These are phyloP conservation scores for Bimuria novae-zelandiae DNA, from an alignment of 2,329 filamentous ascomycete species.

Conservation along the genomic window DNA sequence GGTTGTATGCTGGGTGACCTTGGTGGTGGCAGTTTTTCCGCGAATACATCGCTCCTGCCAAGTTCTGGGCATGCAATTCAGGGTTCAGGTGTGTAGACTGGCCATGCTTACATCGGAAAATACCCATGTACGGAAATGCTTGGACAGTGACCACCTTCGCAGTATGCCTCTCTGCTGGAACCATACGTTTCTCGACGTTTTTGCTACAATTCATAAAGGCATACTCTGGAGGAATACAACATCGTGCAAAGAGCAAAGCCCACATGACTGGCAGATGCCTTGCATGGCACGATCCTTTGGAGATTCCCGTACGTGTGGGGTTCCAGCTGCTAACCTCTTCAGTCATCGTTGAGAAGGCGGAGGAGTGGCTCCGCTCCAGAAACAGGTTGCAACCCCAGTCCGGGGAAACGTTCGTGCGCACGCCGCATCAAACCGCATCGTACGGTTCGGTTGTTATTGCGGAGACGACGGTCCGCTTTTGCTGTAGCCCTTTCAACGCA, in stretches of 20 bases:
- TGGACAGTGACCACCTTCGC: too few relatives aligned
- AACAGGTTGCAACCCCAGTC: not conserved
- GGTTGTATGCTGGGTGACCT: slow-evolving; percentile 11
- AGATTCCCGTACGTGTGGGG: slow-evolving; percentile 2
- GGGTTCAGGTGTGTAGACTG: not conserved
- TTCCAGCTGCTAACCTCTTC: not conserved
- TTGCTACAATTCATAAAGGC: too few relatives aligned
- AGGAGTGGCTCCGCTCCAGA: not conserved
- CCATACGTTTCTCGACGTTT: too few relatives aligned
- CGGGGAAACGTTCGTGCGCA: slow-evolving; percentile 1
- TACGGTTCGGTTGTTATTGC: not conserved
- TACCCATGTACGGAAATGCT: not conserved
- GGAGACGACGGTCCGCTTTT: not conserved
- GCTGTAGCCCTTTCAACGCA: not conserved
- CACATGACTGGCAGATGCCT: too few relatives aligned
- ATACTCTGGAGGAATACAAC: not conserved
- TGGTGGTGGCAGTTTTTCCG: slow-evolving; percentile 15
- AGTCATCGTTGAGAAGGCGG: not conserved
- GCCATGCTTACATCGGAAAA: not conserved
- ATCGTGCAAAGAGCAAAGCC: too few relatives aligned
- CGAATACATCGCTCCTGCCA: slow-evolving; percentile 10
- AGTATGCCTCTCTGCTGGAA: not conserved
- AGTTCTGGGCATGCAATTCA: slow-evolving; percentile 5
- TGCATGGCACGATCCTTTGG: too few relatives aligned
- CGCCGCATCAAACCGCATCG: not conserved